Percentiles rank a stretch among this genome's conserved stretches.
Conservation (phyloP, 169 alveolate species). For the Amoebophrya sp. region DNA sequence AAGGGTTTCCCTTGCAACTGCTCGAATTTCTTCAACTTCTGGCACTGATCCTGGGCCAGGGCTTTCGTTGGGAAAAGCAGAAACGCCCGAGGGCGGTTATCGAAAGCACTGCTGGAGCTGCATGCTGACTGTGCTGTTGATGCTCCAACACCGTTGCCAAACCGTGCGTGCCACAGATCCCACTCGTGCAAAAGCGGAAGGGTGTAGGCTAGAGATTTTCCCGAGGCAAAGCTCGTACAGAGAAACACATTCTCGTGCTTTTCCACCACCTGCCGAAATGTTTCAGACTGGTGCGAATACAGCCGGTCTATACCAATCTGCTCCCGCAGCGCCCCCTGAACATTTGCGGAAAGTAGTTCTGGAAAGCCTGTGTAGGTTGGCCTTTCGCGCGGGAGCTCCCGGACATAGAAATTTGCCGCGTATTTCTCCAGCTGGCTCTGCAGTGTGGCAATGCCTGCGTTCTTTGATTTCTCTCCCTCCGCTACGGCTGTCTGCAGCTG, state of each 20-base stretch:
- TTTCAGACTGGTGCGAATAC: not conserved
- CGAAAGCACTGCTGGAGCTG: no score
- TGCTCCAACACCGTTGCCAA: no score
- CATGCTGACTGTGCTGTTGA: no score
- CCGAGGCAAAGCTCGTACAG: slow-evolving; percentile 48
- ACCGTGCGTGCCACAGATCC: not conserved
- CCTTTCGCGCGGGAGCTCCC: not conserved
- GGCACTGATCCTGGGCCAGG: slow-evolving; percentile 48
- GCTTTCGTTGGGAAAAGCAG: slow-evolving; percentile 53
- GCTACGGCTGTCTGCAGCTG: no score
- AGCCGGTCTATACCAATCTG: not conserved
- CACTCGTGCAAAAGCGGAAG: slow-evolving; percentile 36
- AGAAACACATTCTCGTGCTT: slow-evolving; percentile 29
- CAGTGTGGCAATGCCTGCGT: no score
- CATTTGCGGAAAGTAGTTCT: not conserved
- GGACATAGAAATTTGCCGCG: not conserved
- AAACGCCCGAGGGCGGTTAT: slow-evolving; percentile 37
- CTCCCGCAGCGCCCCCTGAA: not conserved
- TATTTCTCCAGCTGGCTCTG: not conserved
- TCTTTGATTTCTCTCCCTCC: no score
- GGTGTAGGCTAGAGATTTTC: slow-evolving; percentile 49
- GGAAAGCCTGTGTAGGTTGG: not conserved
- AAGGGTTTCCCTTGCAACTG: no score
- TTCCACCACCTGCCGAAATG: not conserved
- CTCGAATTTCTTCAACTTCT: slow-evolving; percentile 34